Evolutionary conservation across 371 early-diverging fungal species (phyloP).

Genomic region (Syncephalastrum sp.): DNA sequence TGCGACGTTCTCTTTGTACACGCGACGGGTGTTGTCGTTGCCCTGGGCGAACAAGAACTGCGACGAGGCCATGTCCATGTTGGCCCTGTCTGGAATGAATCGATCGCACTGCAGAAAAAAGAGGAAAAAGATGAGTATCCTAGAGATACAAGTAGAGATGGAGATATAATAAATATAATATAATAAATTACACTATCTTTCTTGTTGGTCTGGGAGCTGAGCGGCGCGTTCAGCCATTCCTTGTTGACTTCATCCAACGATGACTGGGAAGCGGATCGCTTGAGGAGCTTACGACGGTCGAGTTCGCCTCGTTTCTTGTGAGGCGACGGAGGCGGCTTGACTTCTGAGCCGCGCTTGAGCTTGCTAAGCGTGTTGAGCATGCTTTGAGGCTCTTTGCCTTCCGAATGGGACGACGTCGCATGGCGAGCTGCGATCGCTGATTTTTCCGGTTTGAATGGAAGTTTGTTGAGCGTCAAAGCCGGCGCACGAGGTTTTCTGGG

Average conservation of each 20-base stretch:
- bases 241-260: conserved; percentile 26
- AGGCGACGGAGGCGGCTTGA: not conserved
- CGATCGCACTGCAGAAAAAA: conserved; percentile 63
- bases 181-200: conserved; percentile 8
- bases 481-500: conserved; percentile 1
- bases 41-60: conserved; percentile 60
- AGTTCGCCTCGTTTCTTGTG: conserved; percentile 1
- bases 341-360: not conserved
- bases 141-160: not conserved
- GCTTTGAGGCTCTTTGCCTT: conserved; percentile 2
- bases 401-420: not conserved
- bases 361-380: not conserved
- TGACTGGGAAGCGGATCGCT: conserved; percentile 29
- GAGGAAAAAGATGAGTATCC: not conserved
- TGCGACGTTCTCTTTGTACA: conserved; percentile 77
- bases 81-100: conserved; percentile 67
- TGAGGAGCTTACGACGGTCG: conserved; percentile 12
- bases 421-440: too few relatives aligned
- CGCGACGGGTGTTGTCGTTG: conserved; percentile 27
- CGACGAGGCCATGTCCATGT: conserved; percentile 60
- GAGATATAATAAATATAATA: not conserved
- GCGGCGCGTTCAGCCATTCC: conserved; percentile 30
- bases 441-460: conserved; percentile 1
- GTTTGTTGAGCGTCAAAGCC: not conserved
- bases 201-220: conserved; percentile 11